These are phyloP conservation scores for Cystodermella granulosa DNA, from an alignment of 1,284 basidiomycete species.

Conservation along the genomic window DNA sequence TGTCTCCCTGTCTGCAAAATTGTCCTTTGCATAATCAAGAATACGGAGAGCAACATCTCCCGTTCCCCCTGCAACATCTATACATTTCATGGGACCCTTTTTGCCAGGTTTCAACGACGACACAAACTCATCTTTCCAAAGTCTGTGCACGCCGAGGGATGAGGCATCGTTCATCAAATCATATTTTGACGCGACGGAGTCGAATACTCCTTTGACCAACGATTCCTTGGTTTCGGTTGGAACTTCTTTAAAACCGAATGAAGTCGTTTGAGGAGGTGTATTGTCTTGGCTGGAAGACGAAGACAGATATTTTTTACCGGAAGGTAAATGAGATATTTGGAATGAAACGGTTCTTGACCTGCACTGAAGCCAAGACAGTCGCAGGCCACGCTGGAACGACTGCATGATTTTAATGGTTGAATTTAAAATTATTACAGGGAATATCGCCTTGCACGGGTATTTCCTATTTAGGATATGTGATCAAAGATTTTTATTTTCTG, in stretches of 20 bases:
- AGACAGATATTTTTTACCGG: too few species aligned
- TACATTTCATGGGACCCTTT: slow-evolving; percentile 68
- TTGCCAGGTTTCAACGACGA: slow-evolving; percentile 74
- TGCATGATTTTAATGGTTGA: slow-evolving; percentile 10
- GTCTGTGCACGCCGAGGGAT: slow-evolving; percentile 90
- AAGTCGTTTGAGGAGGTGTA: slow-evolving; percentile 51
- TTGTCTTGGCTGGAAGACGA: too few species aligned
- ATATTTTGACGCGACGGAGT: slow-evolving; percentile 92
- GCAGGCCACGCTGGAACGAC: slow-evolving; percentile 13
- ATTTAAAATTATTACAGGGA: neutral
- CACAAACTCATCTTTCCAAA: slow-evolving; percentile 97
- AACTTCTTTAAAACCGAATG: slow-evolving; percentile 90
- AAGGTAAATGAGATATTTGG: too few species aligned
- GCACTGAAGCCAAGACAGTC: slow-evolving; percentile 11
- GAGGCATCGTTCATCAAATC: slow-evolving; percentile 99
- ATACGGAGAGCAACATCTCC: slow-evolving; percentile 96
- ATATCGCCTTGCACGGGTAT: neutral
- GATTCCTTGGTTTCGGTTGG: slow-evolving; percentile 73
- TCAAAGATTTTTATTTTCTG: neutral
- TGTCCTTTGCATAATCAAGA: slow-evolving; percentile 85
- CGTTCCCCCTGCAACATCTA: slow-evolving; percentile 97
- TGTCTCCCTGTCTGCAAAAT: slow-evolving; percentile 83
- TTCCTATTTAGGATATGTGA: too few species aligned
- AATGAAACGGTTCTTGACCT: too few species aligned
- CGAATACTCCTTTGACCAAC: slow-evolving; percentile 88